A percentile compares a stretch with the other conserved stretches of the same genome.
Conservation (phyloP, 345 rosid genomes). For the Gossypium arboreum region DNA sequence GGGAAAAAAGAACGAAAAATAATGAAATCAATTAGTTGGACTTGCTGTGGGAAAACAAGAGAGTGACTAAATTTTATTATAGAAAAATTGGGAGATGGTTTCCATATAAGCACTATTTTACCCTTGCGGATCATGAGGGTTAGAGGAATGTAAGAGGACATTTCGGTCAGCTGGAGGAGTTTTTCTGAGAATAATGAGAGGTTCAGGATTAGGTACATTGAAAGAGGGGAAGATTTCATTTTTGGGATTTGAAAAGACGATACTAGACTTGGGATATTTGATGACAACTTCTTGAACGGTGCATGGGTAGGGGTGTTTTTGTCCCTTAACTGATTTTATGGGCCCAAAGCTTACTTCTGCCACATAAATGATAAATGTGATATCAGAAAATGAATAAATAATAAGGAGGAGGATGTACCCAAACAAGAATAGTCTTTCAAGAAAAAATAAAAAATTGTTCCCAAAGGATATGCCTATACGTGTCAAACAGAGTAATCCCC, state of each 20-base stretch:
- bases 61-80: not conserved
- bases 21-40: not conserved
- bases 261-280: slow-evolving; percentile 7
- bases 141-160: not conserved
- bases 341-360: not conserved
- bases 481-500: not conserved
- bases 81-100: not conserved
- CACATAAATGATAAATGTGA: slow-evolving; percentile 3
- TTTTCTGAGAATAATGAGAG: not conserved
- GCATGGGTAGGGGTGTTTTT: not conserved
- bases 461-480: not conserved
- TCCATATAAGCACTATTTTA: not conserved
- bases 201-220: slow-evolving; percentile 1
- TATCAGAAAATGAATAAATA: not conserved
- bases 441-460: not conserved
- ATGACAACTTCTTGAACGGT: not conserved
- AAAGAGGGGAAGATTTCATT: not conserved
- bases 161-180: not conserved
- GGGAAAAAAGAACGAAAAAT: not conserved
- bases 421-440: not conserved
- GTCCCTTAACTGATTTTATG: not conserved
- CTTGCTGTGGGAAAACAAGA: not conserved
- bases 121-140: not conserved
- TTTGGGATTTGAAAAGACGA: slow-evolving; percentile 1
- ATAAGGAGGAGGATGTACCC: not conserved